Evolutionary conservation across 345 rosid genomes (phyloP).

Genomic region (Ailanthus altissimus): DNA sequence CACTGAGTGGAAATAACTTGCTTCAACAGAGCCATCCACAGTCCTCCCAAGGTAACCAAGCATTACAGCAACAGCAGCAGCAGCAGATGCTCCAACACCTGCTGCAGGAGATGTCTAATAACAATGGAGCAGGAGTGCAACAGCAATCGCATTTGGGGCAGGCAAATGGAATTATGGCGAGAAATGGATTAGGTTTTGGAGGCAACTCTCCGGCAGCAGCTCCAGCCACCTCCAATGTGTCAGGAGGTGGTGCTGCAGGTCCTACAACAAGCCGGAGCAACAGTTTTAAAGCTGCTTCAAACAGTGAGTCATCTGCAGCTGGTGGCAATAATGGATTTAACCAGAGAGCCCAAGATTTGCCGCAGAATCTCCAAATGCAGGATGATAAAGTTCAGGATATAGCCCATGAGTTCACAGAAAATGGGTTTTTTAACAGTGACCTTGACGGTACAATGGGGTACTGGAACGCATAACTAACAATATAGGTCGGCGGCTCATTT

Average conservation of each 20-base stretch:
- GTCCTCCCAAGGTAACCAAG: constrained; percentile 60
- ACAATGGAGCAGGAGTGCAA: constrained; percentile 41
- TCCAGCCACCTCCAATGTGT: constrained; percentile 40
- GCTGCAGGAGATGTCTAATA: constrained; percentile 71
- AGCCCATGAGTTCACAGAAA: constrained; percentile 58
- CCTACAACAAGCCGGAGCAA: constrained; percentile 59
- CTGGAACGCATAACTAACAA: constrained; percentile 65
- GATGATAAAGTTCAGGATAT: constrained; percentile 69
- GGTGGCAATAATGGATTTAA: constrained; percentile 46
- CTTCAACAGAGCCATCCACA: constrained; percentile 55
- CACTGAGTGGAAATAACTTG: constrained; percentile 44
- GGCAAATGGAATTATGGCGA: constrained; percentile 36
- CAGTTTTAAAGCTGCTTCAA: constrained; percentile 60
- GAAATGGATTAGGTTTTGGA: constrained; percentile 43
- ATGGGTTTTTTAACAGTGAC: constrained; percentile 67
- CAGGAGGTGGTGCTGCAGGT: constrained; percentile 40
- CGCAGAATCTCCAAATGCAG: constrained; percentile 52
- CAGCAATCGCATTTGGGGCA: constrained; percentile 51
- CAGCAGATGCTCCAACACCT: constrained; percentile 84
- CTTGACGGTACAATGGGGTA: constrained; percentile 64
- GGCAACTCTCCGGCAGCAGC: constrained; percentile 40
- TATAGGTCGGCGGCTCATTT: constrained; percentile 28
- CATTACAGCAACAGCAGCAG: constrained; percentile 75
- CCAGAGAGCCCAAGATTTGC: constrained; percentile 49
- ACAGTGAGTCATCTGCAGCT: constrained; percentile 59